Evolutionary conservation across 208 protist species (phyloP), one percentile per base, ranked within the genome.

Genomic region (Wallacemonas sp.): DNA sequence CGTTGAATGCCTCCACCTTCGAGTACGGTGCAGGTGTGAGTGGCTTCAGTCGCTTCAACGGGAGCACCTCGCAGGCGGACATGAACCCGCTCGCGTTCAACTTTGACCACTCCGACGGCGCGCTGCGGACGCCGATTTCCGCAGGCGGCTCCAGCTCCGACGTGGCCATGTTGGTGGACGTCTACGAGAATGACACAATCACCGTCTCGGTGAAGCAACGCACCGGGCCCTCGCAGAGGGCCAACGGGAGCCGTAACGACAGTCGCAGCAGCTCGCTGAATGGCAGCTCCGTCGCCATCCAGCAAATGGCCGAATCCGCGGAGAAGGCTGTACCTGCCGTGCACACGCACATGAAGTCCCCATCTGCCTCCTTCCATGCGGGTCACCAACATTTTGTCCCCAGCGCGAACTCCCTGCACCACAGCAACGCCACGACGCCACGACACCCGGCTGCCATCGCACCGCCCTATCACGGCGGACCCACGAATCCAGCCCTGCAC

Each of bases 181-280:
- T 63, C 31, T 58, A 58, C 51, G 51, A 58, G 68, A 66, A 30
- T 30, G 61, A 74, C 41, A 66, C 53, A 19, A 47, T 82, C 54
- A 68, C 68, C 54, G 76, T 82, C 15, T 78, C 66, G 28, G 58
- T 82, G 64, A 76, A 76, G 51, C 77, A 78, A 65, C 73, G 24
- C 30, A 33, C 30, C 27, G 26, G 8, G 6, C 62, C 2, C 30
- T 33, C 47, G 39, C 51, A 62, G 17, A 19, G 26, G 19, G n/a
- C 30, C 1, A 30, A 54, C n/a, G n/a, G n/a, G n/a, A n/a, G n/a
- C n/a, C n/a, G n/a, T n/a, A n/a, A n/a, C n/a, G n/a, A n/a, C 28
- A 51, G 55, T 30, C 42, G 39, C 33, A 21, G 15, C 27, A 65
- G 39, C 60, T 63, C 53, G 15, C 33, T 30, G 33, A 19, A 55